Conservation (phyloP, 73 alveolate genomes). For the Paramecium octaurelia region DNA sequence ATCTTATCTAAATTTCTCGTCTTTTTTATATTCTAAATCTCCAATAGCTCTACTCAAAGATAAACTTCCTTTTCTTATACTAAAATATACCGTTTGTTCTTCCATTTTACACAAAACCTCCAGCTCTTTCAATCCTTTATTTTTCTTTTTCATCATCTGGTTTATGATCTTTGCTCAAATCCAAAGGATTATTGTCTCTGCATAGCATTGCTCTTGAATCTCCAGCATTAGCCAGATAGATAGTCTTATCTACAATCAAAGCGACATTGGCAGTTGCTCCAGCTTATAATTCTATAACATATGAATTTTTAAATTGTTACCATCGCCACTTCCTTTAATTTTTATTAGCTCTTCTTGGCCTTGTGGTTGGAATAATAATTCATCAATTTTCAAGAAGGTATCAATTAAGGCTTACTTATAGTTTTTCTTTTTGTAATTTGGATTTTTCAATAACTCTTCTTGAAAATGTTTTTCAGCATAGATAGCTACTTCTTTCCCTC, state of each 20-base stretch:
- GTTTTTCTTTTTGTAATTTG: slow-evolving; percentile 63
- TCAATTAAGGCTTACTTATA: slow-evolving; percentile 77
- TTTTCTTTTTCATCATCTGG: slow-evolving; percentile 88
- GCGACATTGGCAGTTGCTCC: slow-evolving; percentile 84
- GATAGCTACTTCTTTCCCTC: slow-evolving; percentile 92
- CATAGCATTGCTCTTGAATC: slow-evolving; percentile 90
- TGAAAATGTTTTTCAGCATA: slow-evolving; percentile 75
- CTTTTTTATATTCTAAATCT: slow-evolving; percentile 85
- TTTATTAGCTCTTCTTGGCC: slow-evolving; percentile 59
- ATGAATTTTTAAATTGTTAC: neutral
- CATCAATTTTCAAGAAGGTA: slow-evolving; percentile 82
- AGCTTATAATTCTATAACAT: neutral
- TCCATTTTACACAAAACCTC: slow-evolving; percentile 78
- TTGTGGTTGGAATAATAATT: slow-evolving; percentile 51
- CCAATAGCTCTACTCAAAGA: slow-evolving; percentile 88
- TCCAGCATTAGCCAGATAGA: slow-evolving; percentile 89
- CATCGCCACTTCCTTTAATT: neutral
- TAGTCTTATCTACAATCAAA: slow-evolving; percentile 52
- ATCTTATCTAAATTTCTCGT: neutral
- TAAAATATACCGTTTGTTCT: slow-evolving; percentile 80
- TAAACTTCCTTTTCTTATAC: slow-evolving; percentile 86
- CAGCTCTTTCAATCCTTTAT: slow-evolving; percentile 82
- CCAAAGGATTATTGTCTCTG: slow-evolving; percentile 66
- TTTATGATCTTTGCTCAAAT: slow-evolving; percentile 86
- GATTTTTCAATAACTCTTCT: slow-evolving; percentile 65